These are phyloP conservation scores for Penicillium sp. DNA, from an alignment of 2,329 filamentous ascomycete genomes.

Conservation along the genomic window DNA sequence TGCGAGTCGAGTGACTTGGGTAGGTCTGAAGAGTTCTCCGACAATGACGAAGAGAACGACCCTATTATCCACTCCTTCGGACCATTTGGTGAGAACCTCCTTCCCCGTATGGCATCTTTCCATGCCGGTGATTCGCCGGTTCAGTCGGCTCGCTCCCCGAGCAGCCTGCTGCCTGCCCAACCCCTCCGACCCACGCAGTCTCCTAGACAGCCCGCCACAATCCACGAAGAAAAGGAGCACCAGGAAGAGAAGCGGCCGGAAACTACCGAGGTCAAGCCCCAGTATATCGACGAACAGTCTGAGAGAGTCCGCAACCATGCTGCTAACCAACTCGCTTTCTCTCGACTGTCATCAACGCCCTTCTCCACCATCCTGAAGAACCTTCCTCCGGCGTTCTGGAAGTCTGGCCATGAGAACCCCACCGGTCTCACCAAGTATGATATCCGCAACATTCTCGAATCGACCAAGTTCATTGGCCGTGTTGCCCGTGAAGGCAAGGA, in stretches of 20 bases:
- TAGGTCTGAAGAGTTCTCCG: constrained; percentile 62
- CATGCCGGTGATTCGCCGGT: constrained; percentile 62
- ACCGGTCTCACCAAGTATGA: constrained; percentile 55
- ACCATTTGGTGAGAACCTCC: constrained; percentile 79
- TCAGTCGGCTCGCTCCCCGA: constrained; percentile 34
- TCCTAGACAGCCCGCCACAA: constrained; percentile 27
- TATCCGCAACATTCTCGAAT: constrained; percentile 68
- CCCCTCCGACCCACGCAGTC: constrained; percentile 35
- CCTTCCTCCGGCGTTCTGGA: constrained; percentile 62
- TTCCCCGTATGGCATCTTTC: constrained; percentile 77
- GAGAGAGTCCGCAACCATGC: constrained; percentile 67
- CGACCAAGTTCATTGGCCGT: constrained; percentile 75
- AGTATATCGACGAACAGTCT: constrained; percentile 26
- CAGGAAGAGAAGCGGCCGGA: too few species aligned
- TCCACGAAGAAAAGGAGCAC: constrained; percentile 21
- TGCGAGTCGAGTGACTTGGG: constrained; percentile 35
- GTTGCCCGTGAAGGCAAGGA: constrained; percentile 91
- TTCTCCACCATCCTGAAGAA: constrained; percentile 85
- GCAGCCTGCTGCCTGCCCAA: constrained; percentile 29
- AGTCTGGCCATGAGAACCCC: constrained; percentile 48
- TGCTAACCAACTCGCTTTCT: constrained; percentile 92
- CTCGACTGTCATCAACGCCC: constrained; percentile 84
- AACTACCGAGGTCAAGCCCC: constrained; percentile 18
- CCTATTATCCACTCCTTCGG: constrained; percentile 89
- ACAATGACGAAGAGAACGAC: constrained; percentile 91